Conservation (phyloP, 495 filamentous ascomycete genomes). For the Copromyces sp. region DNA sequence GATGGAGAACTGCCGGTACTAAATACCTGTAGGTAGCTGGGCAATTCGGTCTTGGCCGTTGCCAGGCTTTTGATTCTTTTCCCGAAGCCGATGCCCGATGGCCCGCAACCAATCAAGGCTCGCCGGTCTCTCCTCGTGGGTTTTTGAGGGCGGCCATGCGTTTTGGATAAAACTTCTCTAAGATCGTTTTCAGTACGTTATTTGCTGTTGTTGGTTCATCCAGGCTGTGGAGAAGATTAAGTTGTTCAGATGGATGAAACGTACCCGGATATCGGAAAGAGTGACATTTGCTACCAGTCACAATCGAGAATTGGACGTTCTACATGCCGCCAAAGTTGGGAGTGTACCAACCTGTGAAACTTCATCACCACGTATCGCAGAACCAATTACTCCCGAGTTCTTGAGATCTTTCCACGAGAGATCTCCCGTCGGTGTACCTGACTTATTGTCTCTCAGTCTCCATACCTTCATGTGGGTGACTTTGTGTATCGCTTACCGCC, state of each 20-base stretch:
- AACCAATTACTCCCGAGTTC: background rate
- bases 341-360: background rate
- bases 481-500: background rate
- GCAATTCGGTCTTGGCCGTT: background rate
- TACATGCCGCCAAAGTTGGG: background rate
- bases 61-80: background rate
- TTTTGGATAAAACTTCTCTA: background rate
- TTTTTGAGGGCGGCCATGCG: background rate
- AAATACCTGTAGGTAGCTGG: background rate
- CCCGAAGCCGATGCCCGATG: background rate
- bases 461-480: background rate
- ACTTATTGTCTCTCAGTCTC: background rate
- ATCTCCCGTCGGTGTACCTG: background rate
- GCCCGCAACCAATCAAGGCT: background rate
- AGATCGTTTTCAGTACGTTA: background rate
- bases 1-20: background rate
- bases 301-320: background rate
- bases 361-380: background rate
- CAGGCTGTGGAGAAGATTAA: background rate
- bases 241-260: background rate
- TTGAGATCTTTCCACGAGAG: background rate
- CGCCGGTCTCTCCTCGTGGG: background rate
- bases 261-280: background rate
- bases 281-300: background rate
- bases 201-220: background rate